These are phyloP conservation scores for Erucastrum elatum DNA, from an alignment of 345 rosid species.

Conservation along the genomic window DNA sequence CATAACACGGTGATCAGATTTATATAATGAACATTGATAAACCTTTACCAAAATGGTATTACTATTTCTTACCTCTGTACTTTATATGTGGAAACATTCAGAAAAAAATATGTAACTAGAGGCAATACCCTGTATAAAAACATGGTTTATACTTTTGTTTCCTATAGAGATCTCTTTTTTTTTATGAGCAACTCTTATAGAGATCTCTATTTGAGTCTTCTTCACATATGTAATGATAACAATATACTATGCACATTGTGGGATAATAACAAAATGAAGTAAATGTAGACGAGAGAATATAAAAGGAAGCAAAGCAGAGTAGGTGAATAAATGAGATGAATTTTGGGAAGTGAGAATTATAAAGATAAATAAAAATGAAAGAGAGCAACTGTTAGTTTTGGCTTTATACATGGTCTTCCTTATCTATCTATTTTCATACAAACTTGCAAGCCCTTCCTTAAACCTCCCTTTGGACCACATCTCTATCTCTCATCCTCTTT, in stretches of 20 bases:
- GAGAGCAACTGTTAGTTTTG: slow-evolving; percentile 61
- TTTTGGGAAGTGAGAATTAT: slow-evolving; percentile 25
- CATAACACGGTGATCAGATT: not conserved
- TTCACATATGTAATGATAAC: not conserved
- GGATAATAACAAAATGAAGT: slow-evolving; percentile 2
- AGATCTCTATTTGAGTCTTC: not conserved
- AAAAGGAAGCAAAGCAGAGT: slow-evolving; percentile 42
- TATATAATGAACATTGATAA: not conserved
- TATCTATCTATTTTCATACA: slow-evolving; percentile 45
- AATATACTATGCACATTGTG: not conserved
- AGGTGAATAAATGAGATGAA: slow-evolving; percentile 44
- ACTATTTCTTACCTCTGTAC: not conserved
- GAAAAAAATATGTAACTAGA: not conserved
- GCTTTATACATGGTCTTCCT: slow-evolving; percentile 66
- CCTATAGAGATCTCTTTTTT: not conserved
- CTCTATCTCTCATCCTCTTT: slow-evolving; percentile 7
- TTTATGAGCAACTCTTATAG: not conserved
- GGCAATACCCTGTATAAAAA: not conserved
- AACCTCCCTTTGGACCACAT: slow-evolving; percentile 45
- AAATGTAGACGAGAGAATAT: slow-evolving; percentile 26
- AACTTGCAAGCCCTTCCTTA: slow-evolving; percentile 43
- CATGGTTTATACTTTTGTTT: not conserved
- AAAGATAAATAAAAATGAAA: not conserved
- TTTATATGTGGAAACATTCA: not conserved
- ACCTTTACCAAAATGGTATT: not conserved